Evolutionary conservation across 371 early-diverging fungal species (phyloP).

Genomic region (Apophysomyces elegans): DNA sequence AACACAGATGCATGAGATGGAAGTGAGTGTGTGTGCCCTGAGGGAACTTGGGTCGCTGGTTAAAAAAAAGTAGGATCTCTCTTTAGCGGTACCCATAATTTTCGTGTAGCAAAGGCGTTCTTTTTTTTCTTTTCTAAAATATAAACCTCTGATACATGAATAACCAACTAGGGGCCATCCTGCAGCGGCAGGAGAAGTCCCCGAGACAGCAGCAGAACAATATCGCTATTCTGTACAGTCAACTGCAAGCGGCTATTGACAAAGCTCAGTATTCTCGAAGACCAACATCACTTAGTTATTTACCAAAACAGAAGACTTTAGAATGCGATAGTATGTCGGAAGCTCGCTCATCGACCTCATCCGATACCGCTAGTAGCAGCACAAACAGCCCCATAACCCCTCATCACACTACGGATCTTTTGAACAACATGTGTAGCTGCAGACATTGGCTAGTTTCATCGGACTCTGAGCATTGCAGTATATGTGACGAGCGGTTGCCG

Average conservation of each 20-base stretch:
- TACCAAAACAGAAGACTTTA: background rate
- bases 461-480: conserved; percentile 31
- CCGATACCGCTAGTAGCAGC: conserved; percentile 19
- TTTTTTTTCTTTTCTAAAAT: background rate
- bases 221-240: conserved; percentile 25
- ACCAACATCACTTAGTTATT: conserved; percentile 11
- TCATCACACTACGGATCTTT: conserved; percentile 14
- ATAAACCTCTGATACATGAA: background rate
- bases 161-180: conserved; percentile 20
- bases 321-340: conserved; percentile 11
- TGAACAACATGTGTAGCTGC: conserved; percentile 21
- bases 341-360: conserved; percentile 15
- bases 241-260: conserved; percentile 30
- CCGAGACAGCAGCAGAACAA: conserved; percentile 25
- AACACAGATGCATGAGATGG: conserved; percentile 8
- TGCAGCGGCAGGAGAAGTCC: conserved; percentile 20
- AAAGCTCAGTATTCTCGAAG: conserved; percentile 8
- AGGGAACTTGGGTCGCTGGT: background rate
- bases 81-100: background rate
- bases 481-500: conserved; percentile 24
- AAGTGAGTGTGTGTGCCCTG: background rate
- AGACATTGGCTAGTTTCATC: conserved; percentile 31
- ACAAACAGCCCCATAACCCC: conserved; percentile 22
- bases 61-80: background rate
- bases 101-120: background rate